phyloP scores from a whole-genome alignment of 1,139 yeast genomes.

The Candida tunisiensis region DNA sequence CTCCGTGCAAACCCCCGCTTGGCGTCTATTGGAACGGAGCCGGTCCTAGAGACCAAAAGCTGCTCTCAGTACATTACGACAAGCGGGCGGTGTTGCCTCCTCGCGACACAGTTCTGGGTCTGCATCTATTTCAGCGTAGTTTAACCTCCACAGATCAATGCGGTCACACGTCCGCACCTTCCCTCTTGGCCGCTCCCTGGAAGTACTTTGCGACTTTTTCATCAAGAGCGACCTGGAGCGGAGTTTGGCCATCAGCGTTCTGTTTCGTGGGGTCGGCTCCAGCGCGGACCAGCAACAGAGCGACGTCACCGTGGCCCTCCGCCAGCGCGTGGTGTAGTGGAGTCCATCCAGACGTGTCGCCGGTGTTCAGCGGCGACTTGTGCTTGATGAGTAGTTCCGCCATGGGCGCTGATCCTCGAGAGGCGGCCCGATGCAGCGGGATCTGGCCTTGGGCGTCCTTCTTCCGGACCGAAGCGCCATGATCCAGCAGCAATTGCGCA shows the following conservation, averaged over 20 bases:
- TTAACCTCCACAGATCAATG: too few species aligned
- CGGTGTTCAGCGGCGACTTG: slow-evolving; percentile 47
- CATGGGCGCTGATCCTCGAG: slow-evolving; percentile 48
- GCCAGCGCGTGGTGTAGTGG: slow-evolving; percentile 83
- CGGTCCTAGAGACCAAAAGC: too few species aligned
- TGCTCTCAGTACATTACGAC: too few species aligned
- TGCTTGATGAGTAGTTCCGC: slow-evolving; percentile 33
- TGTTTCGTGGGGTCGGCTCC: slow-evolving; percentile 46
- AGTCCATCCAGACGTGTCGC: slow-evolving; percentile 68
- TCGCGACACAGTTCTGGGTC: too few species aligned
- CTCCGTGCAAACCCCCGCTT: too few species aligned
- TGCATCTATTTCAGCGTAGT: too few species aligned
- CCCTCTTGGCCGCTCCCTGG: too few species aligned
- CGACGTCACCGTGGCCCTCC: slow-evolving; percentile 79
- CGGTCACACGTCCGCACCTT: too few species aligned
- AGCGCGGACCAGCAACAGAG: slow-evolving; percentile 35
- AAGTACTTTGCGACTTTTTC: slow-evolving; percentile 29
- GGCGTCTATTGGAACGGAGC: too few species aligned
- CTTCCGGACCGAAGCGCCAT: slow-evolving; percentile 41
- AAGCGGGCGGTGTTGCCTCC: too few species aligned
- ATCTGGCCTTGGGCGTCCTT: slow-evolving; percentile 53
- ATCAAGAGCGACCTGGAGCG: slow-evolving; percentile 46
- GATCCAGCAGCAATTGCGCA: slow-evolving; percentile 32
- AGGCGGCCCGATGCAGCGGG: slow-evolving; percentile 73
- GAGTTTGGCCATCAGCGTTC: slow-evolving; percentile 37